phyloP scores from a whole-genome alignment of 495 filamentous ascomycete species.

The Sordaria brevicollis region DNA sequence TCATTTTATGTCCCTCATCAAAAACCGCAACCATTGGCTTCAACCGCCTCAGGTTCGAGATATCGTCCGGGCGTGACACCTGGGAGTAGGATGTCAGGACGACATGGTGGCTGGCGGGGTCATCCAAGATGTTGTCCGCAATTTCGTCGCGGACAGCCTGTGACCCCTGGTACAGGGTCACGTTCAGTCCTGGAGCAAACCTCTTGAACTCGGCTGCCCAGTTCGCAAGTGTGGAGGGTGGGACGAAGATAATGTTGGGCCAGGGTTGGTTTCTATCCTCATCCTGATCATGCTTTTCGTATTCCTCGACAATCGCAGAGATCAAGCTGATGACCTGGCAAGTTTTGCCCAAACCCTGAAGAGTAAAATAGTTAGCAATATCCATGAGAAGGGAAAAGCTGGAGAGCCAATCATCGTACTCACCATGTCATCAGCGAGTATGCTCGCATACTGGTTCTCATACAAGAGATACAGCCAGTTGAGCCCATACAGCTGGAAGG shows the following conservation, averaged over 20 bases:
- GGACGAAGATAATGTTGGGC: slow-evolving; percentile 82
- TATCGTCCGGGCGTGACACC: slow-evolving; percentile 29
- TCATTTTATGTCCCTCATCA: slow-evolving; percentile 87
- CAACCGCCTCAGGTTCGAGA: slow-evolving; percentile 25
- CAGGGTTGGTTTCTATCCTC: slow-evolving; percentile 42
- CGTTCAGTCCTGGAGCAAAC: slow-evolving; percentile 66
- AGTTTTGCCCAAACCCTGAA: slow-evolving; percentile 76
- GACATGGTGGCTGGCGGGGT: slow-evolving; percentile 61
- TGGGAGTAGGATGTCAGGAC: slow-evolving; percentile 78
- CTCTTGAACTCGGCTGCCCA: slow-evolving; percentile 85
- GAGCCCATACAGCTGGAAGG: slow-evolving; percentile 87
- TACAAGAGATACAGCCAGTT: slow-evolving; percentile 88
- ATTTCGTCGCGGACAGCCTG: slow-evolving; percentile 54
- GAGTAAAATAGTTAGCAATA: background rate
- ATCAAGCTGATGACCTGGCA: slow-evolving; percentile 93
- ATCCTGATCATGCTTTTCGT: slow-evolving; percentile 5
- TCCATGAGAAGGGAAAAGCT: background rate
- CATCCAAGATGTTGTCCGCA: slow-evolving; percentile 52
- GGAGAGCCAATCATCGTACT: background rate
- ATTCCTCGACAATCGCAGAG: slow-evolving; percentile 60
- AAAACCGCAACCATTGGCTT: slow-evolving; percentile 63
- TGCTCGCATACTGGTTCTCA: slow-evolving; percentile 65
- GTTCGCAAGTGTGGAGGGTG: slow-evolving; percentile 86
- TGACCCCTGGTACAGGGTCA: slow-evolving; percentile 74
- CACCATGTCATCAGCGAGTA: slow-evolving; percentile 89